Percentiles rank a stretch among this genome's conserved stretches.
phyloP scores from a whole-genome alignment of 495 filamentous ascomycete genomes.

The Annulohypoxylon maeteangense region DNA sequence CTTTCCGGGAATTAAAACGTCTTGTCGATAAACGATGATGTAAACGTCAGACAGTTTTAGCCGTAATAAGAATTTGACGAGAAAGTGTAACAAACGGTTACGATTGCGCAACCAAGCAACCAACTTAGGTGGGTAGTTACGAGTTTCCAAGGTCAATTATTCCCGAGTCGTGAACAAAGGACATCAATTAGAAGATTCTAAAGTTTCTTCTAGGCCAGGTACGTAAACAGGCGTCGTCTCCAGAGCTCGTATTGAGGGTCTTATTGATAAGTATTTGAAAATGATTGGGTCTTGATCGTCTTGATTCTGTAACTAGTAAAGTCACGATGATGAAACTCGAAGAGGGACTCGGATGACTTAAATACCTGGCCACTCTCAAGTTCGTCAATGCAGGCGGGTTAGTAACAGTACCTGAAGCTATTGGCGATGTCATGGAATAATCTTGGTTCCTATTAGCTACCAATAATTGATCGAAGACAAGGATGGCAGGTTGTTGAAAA shows the following conservation, averaged over 20 bases:
- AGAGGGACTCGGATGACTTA: conserved; percentile 37
- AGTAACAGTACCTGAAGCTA: conserved; percentile 36
- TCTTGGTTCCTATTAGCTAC: conserved; percentile 44
- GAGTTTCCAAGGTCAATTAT: conserved; percentile 1
- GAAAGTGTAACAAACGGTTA: conserved; percentile 13
- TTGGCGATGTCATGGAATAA: conserved; percentile 42
- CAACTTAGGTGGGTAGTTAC: no score
- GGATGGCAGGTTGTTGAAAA: conserved; percentile 28
- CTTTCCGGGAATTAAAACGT: conserved; percentile 6
- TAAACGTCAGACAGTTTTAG: conserved; percentile 32
- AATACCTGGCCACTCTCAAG: conserved; percentile 28
- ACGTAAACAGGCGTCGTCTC: not conserved
- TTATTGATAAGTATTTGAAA: not conserved
- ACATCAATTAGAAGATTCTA: no score
- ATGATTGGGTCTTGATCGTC: conserved; percentile 22
- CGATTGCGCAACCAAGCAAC: conserved; percentile 14
- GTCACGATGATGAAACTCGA: conserved; percentile 41
- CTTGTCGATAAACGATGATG: conserved; percentile 38
- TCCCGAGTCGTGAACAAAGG: conserved; percentile 29
- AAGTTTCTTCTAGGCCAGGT: conserved; percentile 5
- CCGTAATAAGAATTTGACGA: conserved; percentile 17
- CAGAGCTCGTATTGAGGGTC: conserved; percentile 11
- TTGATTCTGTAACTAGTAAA: conserved; percentile 20
- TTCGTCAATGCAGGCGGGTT: conserved; percentile 10
- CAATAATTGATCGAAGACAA: conserved; percentile 28